Evolutionary conservation across 2,329 filamentous ascomycete genomes (phyloP).

Genomic region (Fusarium tjaetaba): DNA sequence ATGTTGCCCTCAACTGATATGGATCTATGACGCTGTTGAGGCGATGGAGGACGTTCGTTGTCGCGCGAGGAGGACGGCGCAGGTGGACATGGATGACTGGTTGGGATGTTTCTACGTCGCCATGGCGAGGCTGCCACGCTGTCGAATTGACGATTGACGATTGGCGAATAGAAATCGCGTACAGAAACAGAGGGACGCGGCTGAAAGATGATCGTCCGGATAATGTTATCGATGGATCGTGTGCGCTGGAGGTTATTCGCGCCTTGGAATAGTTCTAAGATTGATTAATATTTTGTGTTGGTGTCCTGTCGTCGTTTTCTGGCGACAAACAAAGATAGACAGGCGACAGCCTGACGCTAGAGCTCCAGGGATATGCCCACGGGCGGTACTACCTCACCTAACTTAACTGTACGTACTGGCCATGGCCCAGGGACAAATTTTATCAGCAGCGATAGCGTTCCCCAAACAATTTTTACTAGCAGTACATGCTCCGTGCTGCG

Average conservation of each 20-base stretch:
- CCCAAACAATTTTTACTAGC: not conserved
- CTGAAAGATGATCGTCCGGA: constrained; percentile 1
- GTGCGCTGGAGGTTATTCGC: constrained; percentile 23
- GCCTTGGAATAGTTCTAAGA: constrained; percentile 29
- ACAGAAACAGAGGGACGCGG: not conserved
- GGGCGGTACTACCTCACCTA: constrained; percentile 8
- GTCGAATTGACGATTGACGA: constrained; percentile 39
- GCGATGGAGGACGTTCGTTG: constrained; percentile 36
- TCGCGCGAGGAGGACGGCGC: constrained; percentile 43
- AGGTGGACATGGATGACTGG: constrained; percentile 45
- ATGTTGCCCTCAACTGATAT: constrained; percentile 7
- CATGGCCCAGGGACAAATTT: constrained; percentile 28
- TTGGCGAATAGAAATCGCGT: constrained; percentile 30
- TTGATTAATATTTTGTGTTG: constrained; percentile 30
- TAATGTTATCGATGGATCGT: constrained; percentile 15
- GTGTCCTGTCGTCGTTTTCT: constrained; percentile 40
- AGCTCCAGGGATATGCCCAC: constrained; percentile 32
- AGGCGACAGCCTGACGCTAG: constrained; percentile 39
- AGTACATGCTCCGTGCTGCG: constrained; percentile 4
- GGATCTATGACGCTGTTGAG: not conserved
- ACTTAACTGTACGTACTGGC: not conserved
- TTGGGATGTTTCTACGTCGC: constrained; percentile 40
- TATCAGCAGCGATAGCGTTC: constrained; percentile 24
- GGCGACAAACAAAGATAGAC: constrained; percentile 38
- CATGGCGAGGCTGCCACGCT: constrained; percentile 46